Evolutionary conservation across 2,329 filamentous ascomycete genomes (phyloP).

Genomic region (Aspergillus proliferans): DNA sequence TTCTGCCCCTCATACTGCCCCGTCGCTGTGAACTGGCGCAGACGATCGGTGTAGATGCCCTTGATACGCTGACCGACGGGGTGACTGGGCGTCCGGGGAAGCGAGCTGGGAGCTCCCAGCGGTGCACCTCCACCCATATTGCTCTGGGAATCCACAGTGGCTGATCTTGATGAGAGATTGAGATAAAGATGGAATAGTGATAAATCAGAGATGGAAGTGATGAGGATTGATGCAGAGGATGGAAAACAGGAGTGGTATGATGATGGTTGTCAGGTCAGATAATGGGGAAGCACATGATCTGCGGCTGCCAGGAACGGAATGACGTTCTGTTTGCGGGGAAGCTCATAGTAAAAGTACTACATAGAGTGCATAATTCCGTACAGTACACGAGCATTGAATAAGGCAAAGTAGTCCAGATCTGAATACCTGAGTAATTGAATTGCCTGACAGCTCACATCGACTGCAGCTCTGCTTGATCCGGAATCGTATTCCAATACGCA

Average conservation of each 20-base stretch:
- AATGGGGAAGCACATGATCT: background rate
- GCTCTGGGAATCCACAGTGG: background rate
- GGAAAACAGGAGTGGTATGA: background rate
- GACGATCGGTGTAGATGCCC: slow-evolving; percentile 76
- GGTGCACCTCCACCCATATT: slow-evolving; percentile 21
- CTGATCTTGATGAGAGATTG: background rate
- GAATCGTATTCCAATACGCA: background rate
- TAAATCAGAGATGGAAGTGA: background rate
- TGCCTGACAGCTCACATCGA: background rate
- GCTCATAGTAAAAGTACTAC: background rate
- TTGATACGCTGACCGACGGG: slow-evolving; percentile 73
- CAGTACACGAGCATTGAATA: too few species aligned
- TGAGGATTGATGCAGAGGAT: background rate
- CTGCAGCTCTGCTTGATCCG: background rate
- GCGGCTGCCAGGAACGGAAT: background rate
- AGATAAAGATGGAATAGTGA: background rate
- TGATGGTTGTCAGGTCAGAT: background rate
- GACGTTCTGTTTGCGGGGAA: background rate
- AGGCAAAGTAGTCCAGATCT: too few species aligned
- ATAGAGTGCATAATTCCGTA: too few species aligned
- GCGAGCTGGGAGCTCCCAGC: slow-evolving; percentile 31
- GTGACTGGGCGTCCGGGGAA: slow-evolving; percentile 46
- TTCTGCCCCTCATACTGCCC: slow-evolving; percentile 76
- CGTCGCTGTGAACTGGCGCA: slow-evolving; percentile 69
- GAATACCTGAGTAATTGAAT: too few species aligned